Conservation (phyloP, 2,329 filamentous ascomycete species). For the Talaromyces amestolkiae region DNA sequence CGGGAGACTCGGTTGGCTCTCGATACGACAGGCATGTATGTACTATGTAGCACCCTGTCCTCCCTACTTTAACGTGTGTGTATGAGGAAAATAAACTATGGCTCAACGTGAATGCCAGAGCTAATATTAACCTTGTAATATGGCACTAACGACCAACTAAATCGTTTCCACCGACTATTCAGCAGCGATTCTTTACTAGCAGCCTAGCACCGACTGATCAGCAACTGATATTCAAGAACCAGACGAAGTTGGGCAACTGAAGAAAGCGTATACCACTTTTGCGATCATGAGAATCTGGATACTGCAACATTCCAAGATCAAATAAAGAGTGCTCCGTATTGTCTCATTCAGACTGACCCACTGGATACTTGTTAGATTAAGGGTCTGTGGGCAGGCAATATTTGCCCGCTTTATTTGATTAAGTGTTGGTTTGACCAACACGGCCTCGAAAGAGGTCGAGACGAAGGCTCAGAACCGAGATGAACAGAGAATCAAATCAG, state of each 20-base stretch:
- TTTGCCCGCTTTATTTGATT: neutral
- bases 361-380: neutral
- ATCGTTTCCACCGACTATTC: neutral
- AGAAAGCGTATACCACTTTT: neutral
- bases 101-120: neutral
- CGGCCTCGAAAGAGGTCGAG: neutral
- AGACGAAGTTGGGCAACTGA: neutral
- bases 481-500: neutral
- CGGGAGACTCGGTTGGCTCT: neutral
- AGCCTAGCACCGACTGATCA: neutral
- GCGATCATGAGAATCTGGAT: neutral
- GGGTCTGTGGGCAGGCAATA: neutral
- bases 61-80: neutral
- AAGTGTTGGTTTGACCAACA: neutral
- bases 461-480: neutral
- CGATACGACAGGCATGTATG: neutral
- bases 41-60: neutral
- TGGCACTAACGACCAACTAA: neutral
- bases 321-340: neutral
- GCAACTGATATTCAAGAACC: neutral
- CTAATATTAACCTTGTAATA: neutral
- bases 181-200: neutral
- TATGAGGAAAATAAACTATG: neutral
- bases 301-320: neutral
- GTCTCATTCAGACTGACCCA: neutral